Base-by-base conservation (phyloP, 2,329 filamentous ascomycete species). In the Fusarium sp. region DNA sequence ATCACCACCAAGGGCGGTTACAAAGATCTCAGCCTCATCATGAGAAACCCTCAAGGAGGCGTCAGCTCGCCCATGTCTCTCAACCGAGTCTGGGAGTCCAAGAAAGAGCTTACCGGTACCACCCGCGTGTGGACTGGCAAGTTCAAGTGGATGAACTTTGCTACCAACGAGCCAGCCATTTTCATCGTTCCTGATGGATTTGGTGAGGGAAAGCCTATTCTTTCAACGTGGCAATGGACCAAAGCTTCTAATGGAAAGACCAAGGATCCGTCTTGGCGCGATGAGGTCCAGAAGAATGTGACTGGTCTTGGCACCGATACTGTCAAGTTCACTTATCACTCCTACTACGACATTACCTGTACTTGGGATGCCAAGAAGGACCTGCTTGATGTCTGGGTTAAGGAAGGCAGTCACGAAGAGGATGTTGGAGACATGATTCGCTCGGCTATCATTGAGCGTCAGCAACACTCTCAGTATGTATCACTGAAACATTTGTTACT, bases 71-170 rank as follows among this genome's bases (percentile, higher is more conserved):
- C 47, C 8, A 59, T 67, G 38, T 2, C 46, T 1, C 23, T 71
- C 0, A 5, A 68, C 2, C 60, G 68, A 0, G 42, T 68, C 34
- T 72, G 63, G 62, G 30, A 70, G 36, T 58, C 70, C 18, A 11
- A 71, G 0, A 10, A 47, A 13, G 65, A 70, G 1, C 54, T 44
- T 2, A 67, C 54, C 11, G 59, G 38, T 0, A 42, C 42, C 3
- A 33, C 37, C 0, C 55, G 70, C 2, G 55, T 73, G 3, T 73
- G 70, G 70, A 71, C 70, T 10, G 70, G 71, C 10, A 73, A 73
- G 47, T 46, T 70, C 55, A 70, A 63, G 37, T 73, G 62, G 57
- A 4, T 47, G 3, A 10, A 31, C 2, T 70, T 55, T 31, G 62
- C 70, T 0, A 34, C 5, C 6, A 26, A 73, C 1, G 71, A 73